Evolutionary conservation across 805 yeast species (phyloP).

Genomic region (Yamadazyma takamatsuzukensis): DNA sequence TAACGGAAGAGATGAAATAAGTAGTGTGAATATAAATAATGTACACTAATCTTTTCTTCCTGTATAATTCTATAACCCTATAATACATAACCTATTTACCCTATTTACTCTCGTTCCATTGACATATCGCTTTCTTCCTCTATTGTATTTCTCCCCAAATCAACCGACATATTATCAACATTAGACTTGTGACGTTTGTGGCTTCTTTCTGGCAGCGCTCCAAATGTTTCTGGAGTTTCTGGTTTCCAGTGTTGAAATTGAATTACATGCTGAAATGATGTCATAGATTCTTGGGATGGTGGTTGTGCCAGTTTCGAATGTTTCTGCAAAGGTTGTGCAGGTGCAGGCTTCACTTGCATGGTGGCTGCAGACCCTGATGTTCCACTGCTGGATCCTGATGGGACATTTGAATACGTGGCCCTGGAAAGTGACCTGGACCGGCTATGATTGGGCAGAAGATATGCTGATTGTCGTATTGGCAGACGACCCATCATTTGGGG

Average conservation of each 20-base stretch:
- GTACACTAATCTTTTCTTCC: too few species aligned
- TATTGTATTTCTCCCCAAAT: slow-evolving; percentile 11
- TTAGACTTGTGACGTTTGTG: slow-evolving; percentile 38
- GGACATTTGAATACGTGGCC: not conserved
- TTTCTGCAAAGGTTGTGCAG: slow-evolving; percentile 38
- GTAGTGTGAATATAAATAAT: too few species aligned
- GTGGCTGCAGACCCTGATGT: slow-evolving; percentile 19
- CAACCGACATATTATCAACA: slow-evolving; percentile 28
- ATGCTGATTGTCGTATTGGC: not conserved
- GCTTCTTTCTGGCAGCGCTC: slow-evolving; percentile 7
- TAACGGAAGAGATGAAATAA: slow-evolving; percentile 31
- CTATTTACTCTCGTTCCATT: slow-evolving; percentile 8
- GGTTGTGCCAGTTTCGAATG: slow-evolving; percentile 25
- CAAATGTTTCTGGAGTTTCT: slow-evolving; percentile 22
- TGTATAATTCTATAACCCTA: too few species aligned
- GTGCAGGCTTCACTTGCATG: slow-evolving; percentile 40
- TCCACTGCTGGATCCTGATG: not conserved
- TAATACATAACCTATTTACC: slow-evolving; percentile 2
- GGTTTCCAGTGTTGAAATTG: slow-evolving; percentile 61
- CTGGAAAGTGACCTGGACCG: slow-evolving; percentile 3
- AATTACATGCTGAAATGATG: slow-evolving; percentile 47
- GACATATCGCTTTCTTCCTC: slow-evolving; percentile 9
- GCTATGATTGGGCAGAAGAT: slow-evolving; percentile 4
- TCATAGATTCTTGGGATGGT: slow-evolving; percentile 42
- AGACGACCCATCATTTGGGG: slow-evolving; percentile 6